These are phyloP conservation scores for Parietaria judaica DNA, from an alignment of 306 rosid species.

Conservation along the genomic window DNA sequence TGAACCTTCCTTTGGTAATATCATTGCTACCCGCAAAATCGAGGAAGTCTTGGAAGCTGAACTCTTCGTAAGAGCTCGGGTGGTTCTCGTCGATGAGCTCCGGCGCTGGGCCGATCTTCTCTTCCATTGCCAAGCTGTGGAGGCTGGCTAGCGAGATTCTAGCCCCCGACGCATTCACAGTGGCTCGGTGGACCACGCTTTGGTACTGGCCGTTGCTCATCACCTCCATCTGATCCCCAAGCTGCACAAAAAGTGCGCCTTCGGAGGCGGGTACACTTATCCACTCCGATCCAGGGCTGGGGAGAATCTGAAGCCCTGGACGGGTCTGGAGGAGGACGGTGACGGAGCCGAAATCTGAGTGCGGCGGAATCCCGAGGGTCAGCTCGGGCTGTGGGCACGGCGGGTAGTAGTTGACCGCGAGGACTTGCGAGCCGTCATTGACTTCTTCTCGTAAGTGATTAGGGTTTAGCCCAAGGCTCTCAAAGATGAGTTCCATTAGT, in stretches of 20 bases:
- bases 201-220: conserved; percentile 76
- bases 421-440: conserved; percentile 69
- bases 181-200: conserved; percentile 74
- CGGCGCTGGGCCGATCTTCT: conserved; percentile 42
- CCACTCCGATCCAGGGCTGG: too few species aligned
- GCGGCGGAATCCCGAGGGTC: conserved; percentile 47
- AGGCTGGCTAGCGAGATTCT: conserved; percentile 70
- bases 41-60: conserved; percentile 46
- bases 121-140: conserved; percentile 45
- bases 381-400: conserved; percentile 40
- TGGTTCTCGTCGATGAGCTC: conserved; percentile 50
- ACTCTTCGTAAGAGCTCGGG: conserved; percentile 61
- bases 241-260: conserved; percentile 60
- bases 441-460: conserved; percentile 12
- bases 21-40: neutral
- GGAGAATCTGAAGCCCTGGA: conserved; percentile 62
- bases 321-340: conserved; percentile 58
- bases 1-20: too few species aligned
- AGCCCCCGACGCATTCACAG: conserved; percentile 40
- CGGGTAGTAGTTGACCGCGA: conserved; percentile 45
- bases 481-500: conserved; percentile 37
- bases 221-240: conserved; percentile 96
- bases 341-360: conserved; percentile 45
- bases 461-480: conserved; percentile 42
- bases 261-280: too few species aligned